Conservation (phyloP, 805 yeast species). For the Lachancea fermentati region DNA sequence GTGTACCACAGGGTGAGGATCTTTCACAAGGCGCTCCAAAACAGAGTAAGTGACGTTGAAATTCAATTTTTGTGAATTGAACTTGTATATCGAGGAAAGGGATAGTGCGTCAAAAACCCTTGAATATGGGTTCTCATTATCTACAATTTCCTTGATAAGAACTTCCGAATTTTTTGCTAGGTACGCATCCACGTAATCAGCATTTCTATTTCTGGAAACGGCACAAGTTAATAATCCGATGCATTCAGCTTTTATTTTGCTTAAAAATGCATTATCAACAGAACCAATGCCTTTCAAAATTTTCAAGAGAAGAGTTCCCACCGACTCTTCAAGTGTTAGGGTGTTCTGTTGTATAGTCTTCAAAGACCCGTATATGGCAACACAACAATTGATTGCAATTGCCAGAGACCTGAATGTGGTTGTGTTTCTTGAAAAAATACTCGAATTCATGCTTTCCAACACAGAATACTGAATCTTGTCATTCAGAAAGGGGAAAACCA, state of each 20-base stretch:
- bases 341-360: conserved; percentile 20
- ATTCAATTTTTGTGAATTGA: conserved; percentile 34
- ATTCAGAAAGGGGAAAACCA: conserved; percentile 64
- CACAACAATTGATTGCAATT: conserved; percentile 52
- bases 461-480: conserved; percentile 80
- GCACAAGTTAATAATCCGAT: conserved; percentile 46
- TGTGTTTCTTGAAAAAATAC: conserved; percentile 39
- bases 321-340: conserved; percentile 30
- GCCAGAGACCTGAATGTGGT: conserved; percentile 39
- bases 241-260: conserved; percentile 48
- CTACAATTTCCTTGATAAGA: conserved; percentile 61
- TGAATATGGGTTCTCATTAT: conserved; percentile 54
- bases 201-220: conserved; percentile 22
- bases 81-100: conserved; percentile 42
- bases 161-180: conserved; percentile 26
- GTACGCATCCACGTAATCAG: conserved; percentile 5
- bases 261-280: conserved; percentile 36
- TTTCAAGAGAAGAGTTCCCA: conserved; percentile 45
- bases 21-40: conserved; percentile 53
- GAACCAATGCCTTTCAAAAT: conserved; percentile 41
- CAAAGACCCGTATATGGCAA: conserved; percentile 55
- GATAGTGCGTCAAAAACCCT: conserved; percentile 55
- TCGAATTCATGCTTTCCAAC: conserved; percentile 69
- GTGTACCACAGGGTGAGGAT: conserved; percentile 84
- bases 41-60: conserved; percentile 49